Evolutionary conservation across 768 basidiomycete genomes (phyloP), one percentile per base, ranked within the genome.

Genomic region (Termitomyces sp.): DNA sequence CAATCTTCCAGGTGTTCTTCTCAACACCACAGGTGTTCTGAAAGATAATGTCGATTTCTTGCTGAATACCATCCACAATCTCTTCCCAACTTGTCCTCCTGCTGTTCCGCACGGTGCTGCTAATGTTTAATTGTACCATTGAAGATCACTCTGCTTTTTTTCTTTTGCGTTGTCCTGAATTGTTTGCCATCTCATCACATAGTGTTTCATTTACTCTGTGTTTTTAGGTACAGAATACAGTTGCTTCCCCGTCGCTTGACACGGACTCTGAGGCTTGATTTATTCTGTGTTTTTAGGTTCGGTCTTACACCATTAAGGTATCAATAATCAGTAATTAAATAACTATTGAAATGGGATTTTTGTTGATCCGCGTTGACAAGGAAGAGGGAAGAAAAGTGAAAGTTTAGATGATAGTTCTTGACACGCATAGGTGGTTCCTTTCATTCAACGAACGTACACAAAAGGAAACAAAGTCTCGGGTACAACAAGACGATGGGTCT

Each of bases 391-490:
- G n/a, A 41, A 72, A 70, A 56, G n/a, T n/a, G n/a, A 56, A 26
- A 49, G 71, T 70, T 83, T 81, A 83, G 81, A 76, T 82, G 80
- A 82, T 81, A 81, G 81, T 83, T 83, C 81, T 83, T 77, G 76
- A 72, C 76, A 61, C 65, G 64, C 58, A 56, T 61, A 65, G 62
- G 66, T 74, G 75, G 80, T 79, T 82, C 75, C 78, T 75, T 71
- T 70, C 50, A 54, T 37, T 10, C 49, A n/a, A 51, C 52, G 58
- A 66, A 64, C 74, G 71, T 76, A 62, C 77, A 79, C 80, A 81
- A 70, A 76, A 64, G 62, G 65, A 56, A 62, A 59, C 61, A 12
- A 65, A 68, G 69, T 68, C 73, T 65, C 66, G 62, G 64, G 69
- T 69, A 80, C 78, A 80, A 64, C 64, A 73, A 77, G 69, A 66